A percentile compares a stretch with the other conserved stretches of the same genome.
Conservation (phyloP, 225 moss, liverwort and hornwort genomes). For the Straminergon stramineum region DNA sequence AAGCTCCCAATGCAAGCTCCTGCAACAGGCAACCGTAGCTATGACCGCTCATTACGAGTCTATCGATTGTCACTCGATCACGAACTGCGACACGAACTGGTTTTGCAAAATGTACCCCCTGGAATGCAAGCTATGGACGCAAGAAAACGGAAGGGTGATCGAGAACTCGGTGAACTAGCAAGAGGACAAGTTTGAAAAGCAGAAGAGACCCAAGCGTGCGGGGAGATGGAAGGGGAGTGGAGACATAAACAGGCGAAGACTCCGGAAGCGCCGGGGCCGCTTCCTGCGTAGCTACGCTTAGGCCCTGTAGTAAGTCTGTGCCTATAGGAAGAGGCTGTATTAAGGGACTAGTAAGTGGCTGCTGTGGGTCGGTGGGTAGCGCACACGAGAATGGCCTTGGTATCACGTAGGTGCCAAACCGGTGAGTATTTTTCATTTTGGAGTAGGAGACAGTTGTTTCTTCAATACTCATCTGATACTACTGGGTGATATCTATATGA, state of each 20-base stretch:
- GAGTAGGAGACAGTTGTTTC: no score
- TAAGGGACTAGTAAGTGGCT: background rate
- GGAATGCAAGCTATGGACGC: background rate
- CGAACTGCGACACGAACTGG: no score
- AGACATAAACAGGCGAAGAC: background rate
- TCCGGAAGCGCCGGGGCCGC: background rate
- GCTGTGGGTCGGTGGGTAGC: background rate
- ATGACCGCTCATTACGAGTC: background rate
- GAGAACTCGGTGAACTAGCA: background rate
- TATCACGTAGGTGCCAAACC: background rate
- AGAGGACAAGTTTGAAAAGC: background rate
- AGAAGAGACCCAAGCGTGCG: background rate
- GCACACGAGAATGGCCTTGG: background rate
- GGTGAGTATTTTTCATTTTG: no score
- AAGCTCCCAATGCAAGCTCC: background rate
- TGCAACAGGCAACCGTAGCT: background rate
- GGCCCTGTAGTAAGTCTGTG: background rate
- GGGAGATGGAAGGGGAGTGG: background rate
- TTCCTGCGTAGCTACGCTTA: background rate
- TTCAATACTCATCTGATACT: no score
- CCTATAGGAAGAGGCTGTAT: background rate
- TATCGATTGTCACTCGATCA: background rate
- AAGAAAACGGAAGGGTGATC: background rate
- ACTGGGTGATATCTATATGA: no score
- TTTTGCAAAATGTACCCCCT: background rate